Evolutionary conservation across 2,329 filamentous ascomycete species (phyloP), one percentile per base, ranked within the genome.

Genomic region (Penicillium sclerotigenum): DNA sequence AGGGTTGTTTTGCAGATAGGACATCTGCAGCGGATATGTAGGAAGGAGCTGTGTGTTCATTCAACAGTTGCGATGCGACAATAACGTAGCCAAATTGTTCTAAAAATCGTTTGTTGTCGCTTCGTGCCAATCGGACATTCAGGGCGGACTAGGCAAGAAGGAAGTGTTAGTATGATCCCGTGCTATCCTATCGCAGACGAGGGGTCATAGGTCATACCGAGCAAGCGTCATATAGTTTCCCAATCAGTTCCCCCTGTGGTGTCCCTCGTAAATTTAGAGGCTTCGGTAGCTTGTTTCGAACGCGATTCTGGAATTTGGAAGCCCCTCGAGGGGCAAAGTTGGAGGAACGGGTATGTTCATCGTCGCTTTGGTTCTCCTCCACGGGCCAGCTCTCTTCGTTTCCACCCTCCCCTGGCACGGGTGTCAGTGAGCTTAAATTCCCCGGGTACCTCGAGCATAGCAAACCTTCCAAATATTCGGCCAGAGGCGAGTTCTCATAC

Each of bases 21-120:
- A 74, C 66, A 40, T 72, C 70, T 29, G 68, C 61, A 20, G 73
- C 70, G 26, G 74, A 73, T 10, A 68, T 72, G 60, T 76, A 75
- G 37, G 74, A 74, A 5, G 73, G 71, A 13, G 75, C 71, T 54
- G 69, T 73, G 58, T 75, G 73, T 83, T 84, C 88, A 67, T 85
- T 91, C 38, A 97, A 80, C 14, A 97, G 82, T 71, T 96, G 91
- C 22, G 92, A 97, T 48, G 91, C 91, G 68, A 97, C 89, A 62
- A 97, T 90, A 22, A 90, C 88, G 75, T 97, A 97, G 61, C 92
- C 89, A 68, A 97, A 97, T 69, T 91, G 89, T 74, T 97, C 92
- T 57, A 96, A 81, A 68, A 97, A 96, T 63, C 87, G 87, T 64
- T 87, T 83, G 70, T 92, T 95, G 65, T 96, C 91, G 64, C 84